Percentiles rank a stretch among this genome's conserved stretches.
These are phyloP conservation scores for Puccinia novopanici DNA, from an alignment of 1,284 basidiomycete genomes.

Conservation along the genomic window DNA sequence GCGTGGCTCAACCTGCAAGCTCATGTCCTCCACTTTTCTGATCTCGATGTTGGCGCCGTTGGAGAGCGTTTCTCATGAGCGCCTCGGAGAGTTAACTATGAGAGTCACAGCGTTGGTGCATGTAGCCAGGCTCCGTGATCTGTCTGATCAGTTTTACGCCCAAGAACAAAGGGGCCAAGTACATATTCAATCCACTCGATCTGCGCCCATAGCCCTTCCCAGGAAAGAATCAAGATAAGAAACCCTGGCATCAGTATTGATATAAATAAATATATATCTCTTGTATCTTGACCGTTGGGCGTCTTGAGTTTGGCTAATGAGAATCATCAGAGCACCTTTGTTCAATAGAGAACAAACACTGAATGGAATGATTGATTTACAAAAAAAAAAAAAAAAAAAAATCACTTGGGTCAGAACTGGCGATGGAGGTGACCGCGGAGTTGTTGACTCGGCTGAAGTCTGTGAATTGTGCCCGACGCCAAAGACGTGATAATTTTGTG, in stretches of 20 bases:
- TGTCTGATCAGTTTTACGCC: not conserved
- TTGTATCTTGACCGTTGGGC: no score
- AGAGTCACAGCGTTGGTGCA: constrained; percentile 10
- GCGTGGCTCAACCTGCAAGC: no score
- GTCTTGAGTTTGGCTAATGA: not conserved
- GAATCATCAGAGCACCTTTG: not conserved
- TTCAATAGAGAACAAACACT: not conserved
- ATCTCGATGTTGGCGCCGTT: not conserved
- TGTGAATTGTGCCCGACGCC: no score
- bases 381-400: no score
- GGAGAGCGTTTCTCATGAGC: not conserved
- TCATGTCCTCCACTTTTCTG: no score
- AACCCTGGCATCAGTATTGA: no score
- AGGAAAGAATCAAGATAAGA: no score
- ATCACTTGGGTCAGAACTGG: no score
- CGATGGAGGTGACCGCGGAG: not conserved
- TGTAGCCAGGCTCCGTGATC: not conserved
- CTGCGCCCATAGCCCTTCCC: not conserved
- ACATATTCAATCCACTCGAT: not conserved
- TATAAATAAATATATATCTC: no score
- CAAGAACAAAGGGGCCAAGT: not conserved
- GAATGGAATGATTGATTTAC: not conserved
- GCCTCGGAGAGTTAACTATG: not conserved
- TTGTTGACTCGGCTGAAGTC: constrained; percentile 11
- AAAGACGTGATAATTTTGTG: no score